phyloP scores from a whole-genome alignment of 164 flowering plant genomes.

The Chimonanthus praecox region DNA sequence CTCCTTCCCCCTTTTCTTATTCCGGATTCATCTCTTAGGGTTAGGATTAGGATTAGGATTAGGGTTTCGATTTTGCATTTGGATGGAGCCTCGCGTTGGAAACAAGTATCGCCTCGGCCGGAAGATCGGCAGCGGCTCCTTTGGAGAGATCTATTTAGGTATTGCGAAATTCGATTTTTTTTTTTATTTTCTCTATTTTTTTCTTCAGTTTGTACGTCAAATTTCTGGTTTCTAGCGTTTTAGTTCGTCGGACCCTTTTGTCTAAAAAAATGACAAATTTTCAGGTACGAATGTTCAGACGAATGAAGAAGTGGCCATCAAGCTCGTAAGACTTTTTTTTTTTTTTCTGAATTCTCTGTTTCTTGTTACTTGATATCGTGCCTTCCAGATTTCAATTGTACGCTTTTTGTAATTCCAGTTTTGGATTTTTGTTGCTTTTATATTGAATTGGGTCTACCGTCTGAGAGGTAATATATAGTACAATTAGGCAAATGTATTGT shows the following conservation, averaged over 20 bases:
- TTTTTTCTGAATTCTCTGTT: background rate
- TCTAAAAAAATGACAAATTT: background rate
- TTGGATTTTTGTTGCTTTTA: too few relatives aligned
- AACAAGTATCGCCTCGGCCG: constrained; percentile 81
- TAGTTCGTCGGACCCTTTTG: background rate
- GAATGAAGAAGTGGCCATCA: constrained; percentile 85
- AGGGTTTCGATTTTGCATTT: constrained; percentile 1
- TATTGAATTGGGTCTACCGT: too few relatives aligned
- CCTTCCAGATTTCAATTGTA: too few relatives aligned
- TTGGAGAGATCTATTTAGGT: constrained; percentile 90
- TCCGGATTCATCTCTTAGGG: background rate
- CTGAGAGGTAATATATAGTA: too few relatives aligned
- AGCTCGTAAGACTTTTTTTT: constrained; percentile 60
- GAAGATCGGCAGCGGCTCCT: constrained; percentile 92
- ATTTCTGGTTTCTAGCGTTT: background rate
- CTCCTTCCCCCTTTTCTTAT: background rate
- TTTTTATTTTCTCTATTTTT: too few relatives aligned
- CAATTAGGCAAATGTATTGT: too few relatives aligned
- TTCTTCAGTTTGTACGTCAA: background rate
- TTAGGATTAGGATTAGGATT: background rate
- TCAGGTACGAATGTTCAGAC: constrained; percentile 83
- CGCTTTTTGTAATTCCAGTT: too few relatives aligned
- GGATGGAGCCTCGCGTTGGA: constrained; percentile 87
- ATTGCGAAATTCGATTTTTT: too few relatives aligned
- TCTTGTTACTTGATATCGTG: background rate